A percentile compares a stretch with the other conserved stretches of the same genome.
Evolutionary conservation across 2,329 filamentous ascomycete genomes (phyloP).

Genomic region (Ciborinia camelliae): DNA sequence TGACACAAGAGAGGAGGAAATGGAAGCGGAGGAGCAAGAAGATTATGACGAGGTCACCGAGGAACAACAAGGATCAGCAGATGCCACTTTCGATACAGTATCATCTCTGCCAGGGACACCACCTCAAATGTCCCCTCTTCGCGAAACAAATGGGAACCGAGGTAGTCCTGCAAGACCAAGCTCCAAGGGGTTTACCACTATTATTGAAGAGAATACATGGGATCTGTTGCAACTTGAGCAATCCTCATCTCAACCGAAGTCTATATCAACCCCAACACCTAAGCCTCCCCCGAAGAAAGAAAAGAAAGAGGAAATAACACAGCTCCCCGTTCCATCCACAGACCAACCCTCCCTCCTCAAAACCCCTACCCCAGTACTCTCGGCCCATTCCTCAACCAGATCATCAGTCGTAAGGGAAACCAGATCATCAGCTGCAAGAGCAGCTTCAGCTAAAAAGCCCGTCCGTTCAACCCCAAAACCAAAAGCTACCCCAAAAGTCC

Average conservation of each 20-base stretch:
- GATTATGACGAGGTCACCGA: conserved; percentile 27
- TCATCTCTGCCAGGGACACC: conserved; percentile 31
- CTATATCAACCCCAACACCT: conserved; percentile 32
- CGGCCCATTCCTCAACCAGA: conserved; percentile 12
- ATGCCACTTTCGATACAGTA: conserved; percentile 30
- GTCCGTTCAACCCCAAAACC: conserved; percentile 17
- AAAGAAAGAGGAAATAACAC: conserved; percentile 8
- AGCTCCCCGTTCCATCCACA: conserved; percentile 19
- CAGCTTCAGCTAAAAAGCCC: conserved; percentile 19
- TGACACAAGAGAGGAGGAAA: conserved; percentile 29
- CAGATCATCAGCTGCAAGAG: conserved; percentile 8
- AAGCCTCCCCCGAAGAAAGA: conserved; percentile 20
- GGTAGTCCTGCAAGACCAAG: conserved; percentile 31
- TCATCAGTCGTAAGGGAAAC: conserved; percentile 8
- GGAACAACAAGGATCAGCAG: conserved; percentile 29
- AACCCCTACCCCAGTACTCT: conserved; percentile 20
- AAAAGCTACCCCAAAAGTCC: conserved; percentile 28
- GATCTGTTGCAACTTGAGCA: conserved; percentile 42
- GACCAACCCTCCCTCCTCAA: conserved; percentile 30
- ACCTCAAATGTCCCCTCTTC: conserved; percentile 46
- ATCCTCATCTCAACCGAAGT: conserved; percentile 37
- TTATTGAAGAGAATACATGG: conserved; percentile 48
- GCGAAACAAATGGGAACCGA: conserved; percentile 35
- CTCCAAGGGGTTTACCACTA: conserved; percentile 44
- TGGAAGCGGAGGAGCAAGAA: conserved; percentile 38